Percentiles rank a stretch among this genome's conserved stretches.
These are phyloP conservation scores for Saussurea involucrata DNA, from an alignment of 129 eudicot species.

Conservation along the genomic window DNA sequence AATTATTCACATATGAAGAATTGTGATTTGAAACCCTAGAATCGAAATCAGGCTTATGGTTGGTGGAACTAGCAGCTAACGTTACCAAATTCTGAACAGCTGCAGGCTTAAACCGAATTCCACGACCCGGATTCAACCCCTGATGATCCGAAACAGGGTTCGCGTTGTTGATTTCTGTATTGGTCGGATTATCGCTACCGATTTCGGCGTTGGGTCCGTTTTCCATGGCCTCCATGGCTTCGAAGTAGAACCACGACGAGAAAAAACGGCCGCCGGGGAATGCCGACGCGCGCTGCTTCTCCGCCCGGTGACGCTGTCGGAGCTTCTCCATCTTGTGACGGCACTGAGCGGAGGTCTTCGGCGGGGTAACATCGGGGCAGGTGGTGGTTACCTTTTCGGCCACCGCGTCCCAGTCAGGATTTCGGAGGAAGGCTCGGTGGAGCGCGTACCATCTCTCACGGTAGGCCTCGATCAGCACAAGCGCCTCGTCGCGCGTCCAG, in stretches of 20 bases:
- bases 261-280: conserved; percentile 54
- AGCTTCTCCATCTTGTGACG: conserved; percentile 99
- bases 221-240: conserved; percentile 89
- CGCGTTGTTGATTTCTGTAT: neutral
- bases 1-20: conserved; percentile 24
- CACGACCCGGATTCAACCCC: conserved; percentile 30
- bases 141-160: conserved; percentile 2
- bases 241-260: conserved; percentile 80
- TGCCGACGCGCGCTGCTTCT: conserved; percentile 68
- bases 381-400: conserved; percentile 52
- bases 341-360: conserved; percentile 98
- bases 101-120: conserved; percentile 35
- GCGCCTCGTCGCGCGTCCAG: conserved; percentile 88
- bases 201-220: conserved; percentile 39
- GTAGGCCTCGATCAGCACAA: conserved; percentile 73
- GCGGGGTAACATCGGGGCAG: conserved; percentile 63
- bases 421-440: conserved; percentile 83
- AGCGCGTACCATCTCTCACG: conserved; percentile 89
- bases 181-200: neutral
- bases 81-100: conserved; percentile 29
- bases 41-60: conserved; percentile 25
- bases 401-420: conserved; percentile 95
- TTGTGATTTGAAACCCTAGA: conserved; percentile 29
- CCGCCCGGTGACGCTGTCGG: conserved; percentile 87
- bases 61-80: conserved; percentile 22